Conservation (phyloP, 2,329 filamentous ascomycete species). For the Calonectria ilicicola region DNA sequence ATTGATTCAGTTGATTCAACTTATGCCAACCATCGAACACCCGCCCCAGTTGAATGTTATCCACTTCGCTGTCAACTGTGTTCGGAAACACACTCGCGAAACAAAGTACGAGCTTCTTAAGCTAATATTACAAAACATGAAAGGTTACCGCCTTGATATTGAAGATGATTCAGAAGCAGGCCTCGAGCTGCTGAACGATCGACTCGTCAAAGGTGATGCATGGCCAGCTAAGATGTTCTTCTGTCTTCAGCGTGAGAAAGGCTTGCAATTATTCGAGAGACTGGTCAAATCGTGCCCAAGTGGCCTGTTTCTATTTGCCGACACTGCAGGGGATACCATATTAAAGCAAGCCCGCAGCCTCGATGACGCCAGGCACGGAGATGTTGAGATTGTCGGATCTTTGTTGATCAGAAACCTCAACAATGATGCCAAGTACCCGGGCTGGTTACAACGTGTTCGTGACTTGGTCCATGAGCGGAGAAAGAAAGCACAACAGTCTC, state of each 20-base stretch:
- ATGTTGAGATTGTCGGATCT: slow-evolving; percentile 26
- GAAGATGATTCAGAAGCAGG: slow-evolving; percentile 28
- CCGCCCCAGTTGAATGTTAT: background rate
- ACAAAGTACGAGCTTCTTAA: slow-evolving; percentile 39
- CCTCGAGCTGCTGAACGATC: slow-evolving; percentile 10
- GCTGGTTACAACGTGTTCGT: slow-evolving; percentile 30
- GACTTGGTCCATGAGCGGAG: slow-evolving; percentile 35
- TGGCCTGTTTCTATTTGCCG: slow-evolving; percentile 27
- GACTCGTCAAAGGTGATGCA: background rate
- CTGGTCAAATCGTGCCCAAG: slow-evolving; percentile 24
- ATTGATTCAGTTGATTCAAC: slow-evolving; percentile 21
- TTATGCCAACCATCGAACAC: background rate
- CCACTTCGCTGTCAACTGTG: background rate
- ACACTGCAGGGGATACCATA: background rate
- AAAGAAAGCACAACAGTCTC: slow-evolving; percentile 36
- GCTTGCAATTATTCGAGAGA: slow-evolving; percentile 29
- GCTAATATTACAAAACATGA: slow-evolving; percentile 33
- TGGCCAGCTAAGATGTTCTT: slow-evolving; percentile 35
- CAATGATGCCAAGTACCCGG: background rate
- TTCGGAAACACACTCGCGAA: background rate
- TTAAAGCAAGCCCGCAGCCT: slow-evolving; percentile 19
- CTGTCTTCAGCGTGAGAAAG: slow-evolving; percentile 20
- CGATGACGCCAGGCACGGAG: slow-evolving; percentile 16
- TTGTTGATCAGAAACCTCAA: slow-evolving; percentile 28
- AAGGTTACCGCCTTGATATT: slow-evolving; percentile 36